phyloP scores from a whole-genome alignment of 208 protist genomes.

The Phytomonas sp. region DNA sequence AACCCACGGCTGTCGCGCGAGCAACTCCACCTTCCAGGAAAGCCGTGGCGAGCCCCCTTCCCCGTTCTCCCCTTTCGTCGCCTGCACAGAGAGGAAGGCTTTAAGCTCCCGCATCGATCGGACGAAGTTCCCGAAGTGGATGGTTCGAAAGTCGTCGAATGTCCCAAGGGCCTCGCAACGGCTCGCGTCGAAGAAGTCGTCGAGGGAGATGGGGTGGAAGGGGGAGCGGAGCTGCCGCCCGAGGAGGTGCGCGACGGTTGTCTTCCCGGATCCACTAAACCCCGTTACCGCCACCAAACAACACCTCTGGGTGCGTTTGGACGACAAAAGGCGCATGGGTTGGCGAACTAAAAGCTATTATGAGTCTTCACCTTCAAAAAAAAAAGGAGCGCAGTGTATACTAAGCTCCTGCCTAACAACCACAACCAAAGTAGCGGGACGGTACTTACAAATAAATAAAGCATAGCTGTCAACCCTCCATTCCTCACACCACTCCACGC shows the following conservation, averaged over 20 bases:
- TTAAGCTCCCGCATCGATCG: slow-evolving; percentile 14
- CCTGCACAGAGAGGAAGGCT: background rate
- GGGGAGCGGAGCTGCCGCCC: slow-evolving; percentile 28
- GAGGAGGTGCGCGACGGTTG: slow-evolving; percentile 28
- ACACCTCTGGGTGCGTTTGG: too few relatives aligned
- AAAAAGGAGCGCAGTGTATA: too few relatives aligned
- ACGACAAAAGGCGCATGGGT: too few relatives aligned
- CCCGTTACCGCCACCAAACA: slow-evolving; percentile 32
- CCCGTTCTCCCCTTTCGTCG: background rate
- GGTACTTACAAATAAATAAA: too few relatives aligned
- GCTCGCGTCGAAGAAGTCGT: slow-evolving; percentile 32
- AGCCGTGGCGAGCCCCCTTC: too few relatives aligned
- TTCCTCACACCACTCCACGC: too few relatives aligned
- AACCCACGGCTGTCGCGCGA: background rate
- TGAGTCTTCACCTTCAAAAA: too few relatives aligned
- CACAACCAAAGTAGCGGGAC: too few relatives aligned
- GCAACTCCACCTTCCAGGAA: slow-evolving; percentile 8
- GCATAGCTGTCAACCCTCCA: too few relatives aligned
- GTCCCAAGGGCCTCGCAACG: slow-evolving; percentile 28
- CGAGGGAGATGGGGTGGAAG: slow-evolving; percentile 37
- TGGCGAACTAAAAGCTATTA: too few relatives aligned
- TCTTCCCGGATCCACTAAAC: slow-evolving; percentile 56
- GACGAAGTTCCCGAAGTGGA: slow-evolving; percentile 18
- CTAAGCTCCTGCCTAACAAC: too few relatives aligned
- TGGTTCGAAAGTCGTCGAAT: slow-evolving; percentile 50